A percentile compares a stretch with the other conserved stretches of the same genome.
phyloP scores from a whole-genome alignment of 352 stramenopile species.

The Phytophthora capsici region DNA sequence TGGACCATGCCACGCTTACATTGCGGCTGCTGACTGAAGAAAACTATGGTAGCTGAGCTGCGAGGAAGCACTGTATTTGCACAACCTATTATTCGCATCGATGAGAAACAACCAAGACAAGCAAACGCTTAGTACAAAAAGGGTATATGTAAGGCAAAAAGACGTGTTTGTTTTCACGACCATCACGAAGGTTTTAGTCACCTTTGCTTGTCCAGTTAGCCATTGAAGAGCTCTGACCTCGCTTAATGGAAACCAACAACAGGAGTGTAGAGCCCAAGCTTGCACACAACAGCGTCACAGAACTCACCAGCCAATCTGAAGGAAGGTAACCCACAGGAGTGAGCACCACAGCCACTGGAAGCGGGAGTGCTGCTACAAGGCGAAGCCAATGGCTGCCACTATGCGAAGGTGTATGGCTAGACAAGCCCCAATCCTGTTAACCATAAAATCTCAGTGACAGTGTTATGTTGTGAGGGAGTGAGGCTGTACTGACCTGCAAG shows the following conservation, averaged over 20 bases:
- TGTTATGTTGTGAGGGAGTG: background rate
- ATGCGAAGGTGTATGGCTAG: background rate
- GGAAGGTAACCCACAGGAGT: conserved; percentile 57
- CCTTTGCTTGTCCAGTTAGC: conserved; percentile 36
- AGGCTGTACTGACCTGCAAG: conserved; percentile 26
- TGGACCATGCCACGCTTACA: conserved; percentile 78
- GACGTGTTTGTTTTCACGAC: conserved; percentile 11
- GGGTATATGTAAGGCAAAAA: conserved; percentile 26
- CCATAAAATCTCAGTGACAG: conserved; percentile 8
- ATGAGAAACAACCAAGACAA: conserved; percentile 12
- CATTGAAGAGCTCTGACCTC: background rate
- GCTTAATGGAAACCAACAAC: conserved; percentile 42
- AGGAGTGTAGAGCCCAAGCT: conserved; percentile 47
- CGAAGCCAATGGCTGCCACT: conserved; percentile 32
- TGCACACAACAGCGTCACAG: conserved; percentile 49
- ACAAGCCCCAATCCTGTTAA: conserved; percentile 23
- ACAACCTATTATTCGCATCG: conserved; percentile 20
- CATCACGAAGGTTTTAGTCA: conserved; percentile 12
- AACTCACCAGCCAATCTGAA: conserved; percentile 48
- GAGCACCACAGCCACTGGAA: conserved; percentile 28
- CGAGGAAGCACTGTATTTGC: conserved; percentile 23
- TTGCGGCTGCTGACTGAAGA: conserved; percentile 57
- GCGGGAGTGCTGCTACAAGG: conserved; percentile 26
- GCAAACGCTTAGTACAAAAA: conserved; percentile 27
- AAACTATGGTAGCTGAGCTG: conserved; percentile 40